phyloP scores from a whole-genome alignment of 768 basidiomycete species.

The Termitomyces sp. region DNA sequence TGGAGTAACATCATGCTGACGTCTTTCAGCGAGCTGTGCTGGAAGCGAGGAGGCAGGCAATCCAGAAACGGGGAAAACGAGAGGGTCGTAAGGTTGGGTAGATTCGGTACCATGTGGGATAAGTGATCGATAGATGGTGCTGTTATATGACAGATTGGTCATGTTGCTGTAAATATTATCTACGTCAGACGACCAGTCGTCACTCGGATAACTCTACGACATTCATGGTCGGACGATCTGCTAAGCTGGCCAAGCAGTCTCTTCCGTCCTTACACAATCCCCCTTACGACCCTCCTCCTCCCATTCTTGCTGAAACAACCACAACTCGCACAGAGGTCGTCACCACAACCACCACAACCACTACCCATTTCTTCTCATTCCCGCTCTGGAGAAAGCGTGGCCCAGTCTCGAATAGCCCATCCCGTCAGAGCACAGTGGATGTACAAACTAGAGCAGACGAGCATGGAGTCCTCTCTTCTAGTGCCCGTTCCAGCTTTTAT shows the following conservation, averaged over 20 bases:
- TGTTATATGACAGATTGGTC: background rate
- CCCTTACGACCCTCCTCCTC: slow-evolving; percentile 36
- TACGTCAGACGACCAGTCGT: background rate
- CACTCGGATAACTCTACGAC: slow-evolving; percentile 1
- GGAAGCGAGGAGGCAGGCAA: slow-evolving; percentile 53
- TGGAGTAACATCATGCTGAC: slow-evolving; percentile 12
- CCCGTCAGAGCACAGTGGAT: slow-evolving; percentile 27
- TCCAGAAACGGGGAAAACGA: slow-evolving; percentile 54
- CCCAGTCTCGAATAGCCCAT: slow-evolving; percentile 26
- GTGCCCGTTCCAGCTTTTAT: slow-evolving; percentile 21
- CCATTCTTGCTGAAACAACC: slow-evolving; percentile 43
- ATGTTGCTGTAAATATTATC: slow-evolving; percentile 5
- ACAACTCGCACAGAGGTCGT: slow-evolving; percentile 47
- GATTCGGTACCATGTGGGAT: slow-evolving; percentile 1
- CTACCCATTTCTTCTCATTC: slow-evolving; percentile 65
- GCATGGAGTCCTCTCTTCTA: slow-evolving; percentile 20
- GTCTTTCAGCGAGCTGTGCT: slow-evolving; percentile 54
- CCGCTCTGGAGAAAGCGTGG: slow-evolving; percentile 63
- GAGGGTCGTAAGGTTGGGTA: slow-evolving; percentile 12
- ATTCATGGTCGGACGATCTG: slow-evolving; percentile 28
- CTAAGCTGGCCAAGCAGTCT: slow-evolving; percentile 11
- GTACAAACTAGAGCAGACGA: slow-evolving; percentile 22
- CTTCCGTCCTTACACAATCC: slow-evolving; percentile 16
- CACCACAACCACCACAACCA: slow-evolving; percentile 48
- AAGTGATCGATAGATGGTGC: background rate